Evolutionary conservation across 2,329 filamentous ascomycete species (phyloP).

Genomic region (Colletotrichum camelliae): DNA sequence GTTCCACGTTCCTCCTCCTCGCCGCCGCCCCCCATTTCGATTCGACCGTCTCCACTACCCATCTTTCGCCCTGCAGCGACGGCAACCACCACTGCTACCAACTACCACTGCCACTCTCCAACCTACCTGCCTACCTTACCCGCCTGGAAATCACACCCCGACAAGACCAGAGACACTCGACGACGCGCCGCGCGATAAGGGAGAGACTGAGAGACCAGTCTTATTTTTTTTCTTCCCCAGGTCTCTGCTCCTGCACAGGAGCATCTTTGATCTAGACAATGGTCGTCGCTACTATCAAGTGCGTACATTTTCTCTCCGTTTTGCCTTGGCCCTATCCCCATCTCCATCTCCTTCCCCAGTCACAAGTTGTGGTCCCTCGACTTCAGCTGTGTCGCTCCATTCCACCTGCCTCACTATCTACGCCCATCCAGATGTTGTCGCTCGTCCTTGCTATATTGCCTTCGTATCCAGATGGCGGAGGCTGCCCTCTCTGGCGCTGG

Average conservation of each 20-base stretch:
- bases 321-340: conserved; percentile 18
- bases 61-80: conserved; percentile 22
- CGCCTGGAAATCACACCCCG: conserved; percentile 21
- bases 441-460: background rate
- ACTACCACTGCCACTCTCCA: conserved; percentile 16
- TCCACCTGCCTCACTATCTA: conserved; percentile 1
- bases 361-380: conserved; percentile 10
- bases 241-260: conserved; percentile 41
- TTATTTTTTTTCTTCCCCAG: conserved; percentile 19
- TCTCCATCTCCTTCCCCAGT: background rate
- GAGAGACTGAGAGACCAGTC: conserved; percentile 19
- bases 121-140: conserved; percentile 15
- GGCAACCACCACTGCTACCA: conserved; percentile 17
- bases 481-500: background rate
- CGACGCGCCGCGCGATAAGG: conserved; percentile 28
- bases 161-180: conserved; percentile 26
- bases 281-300: conserved; percentile 71
- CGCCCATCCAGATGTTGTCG: background rate
- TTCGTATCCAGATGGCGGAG: background rate
- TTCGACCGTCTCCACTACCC: conserved; percentile 14
- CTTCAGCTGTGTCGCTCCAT: conserved; percentile 10
- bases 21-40: conserved; percentile 16
- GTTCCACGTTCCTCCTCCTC: conserved; percentile 9
- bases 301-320: conserved; percentile 38
- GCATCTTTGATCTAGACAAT: conserved; percentile 51